Evolutionary conservation across 192 early-diverging fungal genomes (phyloP).

Genomic region (Coemansia sp.): DNA sequence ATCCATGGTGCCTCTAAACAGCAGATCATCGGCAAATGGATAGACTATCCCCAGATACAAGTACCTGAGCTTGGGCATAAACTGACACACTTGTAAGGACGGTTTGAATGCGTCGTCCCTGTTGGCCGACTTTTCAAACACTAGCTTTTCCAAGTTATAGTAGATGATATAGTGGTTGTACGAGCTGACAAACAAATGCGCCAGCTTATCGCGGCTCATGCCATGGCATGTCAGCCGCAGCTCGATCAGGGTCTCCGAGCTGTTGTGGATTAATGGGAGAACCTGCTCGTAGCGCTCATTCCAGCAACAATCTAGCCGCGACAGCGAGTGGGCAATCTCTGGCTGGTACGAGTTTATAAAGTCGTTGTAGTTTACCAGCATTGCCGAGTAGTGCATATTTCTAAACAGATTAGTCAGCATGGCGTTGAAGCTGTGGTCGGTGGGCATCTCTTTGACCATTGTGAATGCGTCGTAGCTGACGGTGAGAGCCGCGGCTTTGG

Average conservation of each 20-base stretch:
- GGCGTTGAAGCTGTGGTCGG: constrained; percentile 8
- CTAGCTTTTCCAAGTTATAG: constrained; percentile 1
- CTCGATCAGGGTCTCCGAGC: constrained; percentile 1
- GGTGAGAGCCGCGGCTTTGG: background rate
- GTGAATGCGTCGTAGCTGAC: constrained; percentile 3
- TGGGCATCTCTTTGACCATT: constrained; percentile 1
- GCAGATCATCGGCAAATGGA: constrained; percentile 14
- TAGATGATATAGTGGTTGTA: constrained; percentile 5
- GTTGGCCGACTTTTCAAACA: background rate
- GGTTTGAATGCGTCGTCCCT: background rate
- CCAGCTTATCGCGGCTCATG: background rate
- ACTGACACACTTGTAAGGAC: background rate
- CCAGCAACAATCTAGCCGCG: constrained; percentile 11
- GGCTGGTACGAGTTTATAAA: constrained; percentile 8
- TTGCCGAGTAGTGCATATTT: constrained; percentile 2
- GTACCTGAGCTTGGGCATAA: constrained; percentile 6
- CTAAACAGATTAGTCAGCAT: background rate
- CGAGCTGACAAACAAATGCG: constrained; percentile 1
- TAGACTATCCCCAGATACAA: constrained; percentile 5
- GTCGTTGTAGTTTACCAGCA: constrained; percentile 7
- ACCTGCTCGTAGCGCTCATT: background rate
- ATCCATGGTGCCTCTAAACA: constrained; percentile 6
- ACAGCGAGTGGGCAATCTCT: constrained; percentile 6
- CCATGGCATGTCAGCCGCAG: constrained; percentile 4
- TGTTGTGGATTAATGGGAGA: constrained; percentile 12